A percentile compares a stretch with the other conserved stretches of the same genome.
These are phyloP conservation scores for Candida sakaeoensis DNA, from an alignment of 805 yeast genomes.

Conservation along the genomic window DNA sequence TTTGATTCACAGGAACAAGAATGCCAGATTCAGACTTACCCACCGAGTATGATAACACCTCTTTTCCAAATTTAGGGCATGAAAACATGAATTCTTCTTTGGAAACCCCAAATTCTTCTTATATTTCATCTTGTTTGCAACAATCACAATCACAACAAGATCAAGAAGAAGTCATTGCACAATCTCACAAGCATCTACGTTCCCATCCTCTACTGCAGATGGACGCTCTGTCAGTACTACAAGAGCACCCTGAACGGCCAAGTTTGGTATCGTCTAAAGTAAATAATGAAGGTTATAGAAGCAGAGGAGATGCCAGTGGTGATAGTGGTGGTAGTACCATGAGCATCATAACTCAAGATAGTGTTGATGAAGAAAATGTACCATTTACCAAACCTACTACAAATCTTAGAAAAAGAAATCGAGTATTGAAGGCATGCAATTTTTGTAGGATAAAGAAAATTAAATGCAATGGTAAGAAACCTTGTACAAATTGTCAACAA, in stretches of 20 bases:
- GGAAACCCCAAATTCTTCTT: too few relatives aligned
- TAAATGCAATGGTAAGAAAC: slow-evolving; percentile 28
- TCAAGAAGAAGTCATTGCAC: too few relatives aligned
- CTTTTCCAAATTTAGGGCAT: neutral
- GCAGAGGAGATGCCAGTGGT: neutral
- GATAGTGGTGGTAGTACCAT: slow-evolving; percentile 3
- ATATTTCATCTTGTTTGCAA: neutral
- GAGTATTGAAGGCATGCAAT: slow-evolving; percentile 30
- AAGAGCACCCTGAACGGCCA: neutral
- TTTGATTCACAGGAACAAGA: neutral
- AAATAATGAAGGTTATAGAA: neutral
- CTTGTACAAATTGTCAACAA: slow-evolving; percentile 27
- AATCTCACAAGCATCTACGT: too few relatives aligned
- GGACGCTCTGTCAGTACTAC: neutral
- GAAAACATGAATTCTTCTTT: neutral
- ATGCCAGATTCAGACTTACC: slow-evolving; percentile 1
- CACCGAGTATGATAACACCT: neutral
- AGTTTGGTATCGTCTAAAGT: neutral
- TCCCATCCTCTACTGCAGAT: too few relatives aligned
- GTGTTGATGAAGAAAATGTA: neutral
- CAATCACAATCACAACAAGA: slow-evolving; percentile 2
- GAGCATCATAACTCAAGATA: slow-evolving; percentile 7
- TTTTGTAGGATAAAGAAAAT: slow-evolving; percentile 30
- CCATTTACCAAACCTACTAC: neutral
- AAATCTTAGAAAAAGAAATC: slow-evolving; percentile 13